These are phyloP conservation scores for Plectosphaerella sp. DNA, from an alignment of 2,329 filamentous ascomycete genomes.

Conservation along the genomic window DNA sequence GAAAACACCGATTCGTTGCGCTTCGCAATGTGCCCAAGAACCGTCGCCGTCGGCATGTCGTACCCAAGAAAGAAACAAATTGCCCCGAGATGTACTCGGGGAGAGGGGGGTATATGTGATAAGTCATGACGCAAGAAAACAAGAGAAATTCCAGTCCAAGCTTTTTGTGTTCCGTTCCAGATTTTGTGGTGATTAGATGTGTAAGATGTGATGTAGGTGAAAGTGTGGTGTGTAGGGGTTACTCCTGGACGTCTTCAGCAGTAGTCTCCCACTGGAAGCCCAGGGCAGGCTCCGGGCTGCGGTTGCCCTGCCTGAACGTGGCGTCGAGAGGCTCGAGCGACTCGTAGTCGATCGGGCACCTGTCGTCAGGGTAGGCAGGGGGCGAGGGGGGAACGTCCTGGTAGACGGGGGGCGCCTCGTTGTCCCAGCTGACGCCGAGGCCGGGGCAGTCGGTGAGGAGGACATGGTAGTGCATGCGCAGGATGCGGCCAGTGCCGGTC, in stretches of 20 bases:
- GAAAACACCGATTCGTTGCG: too few species aligned
- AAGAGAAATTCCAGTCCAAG: too few species aligned
- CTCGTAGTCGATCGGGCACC: slow-evolving; percentile 30
- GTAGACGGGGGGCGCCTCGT: slow-evolving; percentile 91
- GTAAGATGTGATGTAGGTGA: too few species aligned
- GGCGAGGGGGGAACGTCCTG: slow-evolving; percentile 87
- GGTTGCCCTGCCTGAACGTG: neutral
- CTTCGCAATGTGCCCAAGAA: too few species aligned
- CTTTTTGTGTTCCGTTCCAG: too few species aligned
- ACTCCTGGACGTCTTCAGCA: neutral
- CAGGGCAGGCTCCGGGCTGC: neutral
- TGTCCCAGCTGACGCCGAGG: slow-evolving; percentile 92
- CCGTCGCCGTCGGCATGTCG: too few species aligned
- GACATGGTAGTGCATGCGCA: slow-evolving; percentile 82
- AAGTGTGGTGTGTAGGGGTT: too few species aligned
- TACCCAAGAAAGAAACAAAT: too few species aligned
- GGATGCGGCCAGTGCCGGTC: slow-evolving; percentile 83
- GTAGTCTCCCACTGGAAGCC: neutral
- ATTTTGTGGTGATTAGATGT: too few species aligned
- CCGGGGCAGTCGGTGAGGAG: slow-evolving; percentile 78
- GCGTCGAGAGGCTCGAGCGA: slow-evolving; percentile 31
- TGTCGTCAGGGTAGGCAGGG: slow-evolving; percentile 55
- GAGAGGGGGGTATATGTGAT: too few species aligned
- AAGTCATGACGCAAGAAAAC: too few species aligned
- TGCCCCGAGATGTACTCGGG: too few species aligned